phyloP scores from a whole-genome alignment of 83 land plant genomes.

The Thuja plicata region DNA sequence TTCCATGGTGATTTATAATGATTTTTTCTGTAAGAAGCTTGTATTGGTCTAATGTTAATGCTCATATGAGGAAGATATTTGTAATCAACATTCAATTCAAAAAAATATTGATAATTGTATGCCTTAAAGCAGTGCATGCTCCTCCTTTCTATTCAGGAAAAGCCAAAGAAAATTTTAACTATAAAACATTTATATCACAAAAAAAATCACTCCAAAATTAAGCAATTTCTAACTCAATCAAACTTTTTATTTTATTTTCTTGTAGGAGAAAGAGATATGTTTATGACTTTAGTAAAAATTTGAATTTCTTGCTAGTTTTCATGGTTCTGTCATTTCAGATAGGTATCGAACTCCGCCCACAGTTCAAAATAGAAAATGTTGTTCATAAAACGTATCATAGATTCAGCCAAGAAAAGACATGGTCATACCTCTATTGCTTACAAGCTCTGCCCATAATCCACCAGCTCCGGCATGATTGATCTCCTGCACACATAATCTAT shows the following conservation, averaged over 20 bases:
- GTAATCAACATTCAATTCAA: no score
- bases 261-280: not conserved
- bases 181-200: not conserved
- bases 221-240: not conserved
- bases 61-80: no score
- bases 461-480: slow-evolving; percentile 95
- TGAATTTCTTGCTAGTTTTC: not conserved
- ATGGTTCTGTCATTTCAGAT: not conserved
- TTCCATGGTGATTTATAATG: no score
- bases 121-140: not conserved
- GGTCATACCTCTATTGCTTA: slow-evolving; percentile 71
- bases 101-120: not conserved
- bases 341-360: not conserved
- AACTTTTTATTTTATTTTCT: not conserved
- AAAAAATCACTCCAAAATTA: not conserved
- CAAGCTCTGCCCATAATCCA: slow-evolving; percentile 94
- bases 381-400: not conserved
- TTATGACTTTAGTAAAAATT: not conserved
- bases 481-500: slow-evolving; percentile 48
- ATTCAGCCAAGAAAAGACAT: not conserved
- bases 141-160: not conserved
- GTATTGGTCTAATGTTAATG: no score
- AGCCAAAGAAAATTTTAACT: not conserved
- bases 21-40: no score
- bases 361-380: not conserved